These are phyloP conservation scores for Aspergillus novofumigatus DNA, from an alignment of 2,329 filamentous ascomycete species.

Conservation along the genomic window DNA sequence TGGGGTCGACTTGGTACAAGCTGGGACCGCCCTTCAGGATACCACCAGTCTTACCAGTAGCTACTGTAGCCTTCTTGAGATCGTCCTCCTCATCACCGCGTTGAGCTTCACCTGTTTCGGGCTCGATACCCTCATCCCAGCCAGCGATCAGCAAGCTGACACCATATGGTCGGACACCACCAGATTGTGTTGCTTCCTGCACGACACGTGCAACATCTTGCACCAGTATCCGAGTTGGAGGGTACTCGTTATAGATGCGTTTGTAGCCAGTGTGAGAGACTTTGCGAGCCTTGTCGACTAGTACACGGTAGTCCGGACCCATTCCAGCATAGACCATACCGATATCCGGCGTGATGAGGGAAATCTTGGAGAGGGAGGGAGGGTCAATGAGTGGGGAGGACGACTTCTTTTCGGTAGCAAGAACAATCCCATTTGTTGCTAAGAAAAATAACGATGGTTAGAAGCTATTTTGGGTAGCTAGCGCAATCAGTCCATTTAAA, in stretches of 20 bases:
- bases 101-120: slow-evolving; percentile 66
- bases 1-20: slow-evolving; percentile 98
- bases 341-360: slow-evolving; percentile 96
- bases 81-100: slow-evolving; percentile 53
- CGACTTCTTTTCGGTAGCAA: slow-evolving; percentile 99
- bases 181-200: slow-evolving; percentile 97
- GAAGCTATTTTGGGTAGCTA: slow-evolving; percentile 9
- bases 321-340: slow-evolving; percentile 99
- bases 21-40: slow-evolving; percentile 94
- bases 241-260: slow-evolving; percentile 99
- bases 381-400: slow-evolving; percentile 96
- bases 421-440: slow-evolving; percentile 98
- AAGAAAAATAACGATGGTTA: slow-evolving; percentile 10
- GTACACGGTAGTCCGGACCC: slow-evolving; percentile 95
- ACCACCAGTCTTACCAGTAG: slow-evolving; percentile 81
- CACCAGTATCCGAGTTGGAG: slow-evolving; percentile 97
- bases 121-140: slow-evolving; percentile 95
- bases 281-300: slow-evolving; percentile 97
- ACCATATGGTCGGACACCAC: slow-evolving; percentile 94
- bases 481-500: background rate
- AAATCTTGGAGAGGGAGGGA: slow-evolving; percentile 92
- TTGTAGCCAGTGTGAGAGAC: slow-evolving; percentile 98
- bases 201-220: slow-evolving; percentile 97
- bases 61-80: slow-evolving; percentile 56
- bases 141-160: slow-evolving; percentile 93